These are phyloP conservation scores for Hypoxylon trugodes DNA, from an alignment of 495 filamentous ascomycete genomes.

Conservation along the genomic window DNA sequence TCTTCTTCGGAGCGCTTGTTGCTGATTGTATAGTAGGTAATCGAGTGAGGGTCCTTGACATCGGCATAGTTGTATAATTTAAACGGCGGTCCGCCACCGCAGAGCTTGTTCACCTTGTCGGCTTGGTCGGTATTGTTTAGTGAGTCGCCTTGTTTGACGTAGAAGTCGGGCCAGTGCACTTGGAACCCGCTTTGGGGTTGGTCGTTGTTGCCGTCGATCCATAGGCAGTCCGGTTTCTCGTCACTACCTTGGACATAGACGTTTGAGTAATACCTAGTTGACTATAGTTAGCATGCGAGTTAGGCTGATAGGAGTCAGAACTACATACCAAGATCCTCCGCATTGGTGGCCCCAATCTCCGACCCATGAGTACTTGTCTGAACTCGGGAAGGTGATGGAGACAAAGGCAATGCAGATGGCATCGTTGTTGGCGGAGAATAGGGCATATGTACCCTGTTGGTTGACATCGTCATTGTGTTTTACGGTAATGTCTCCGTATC, in stretches of 20 bases:
- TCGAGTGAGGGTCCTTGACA: slow-evolving; percentile 12
- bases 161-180: slow-evolving; percentile 42
- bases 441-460: slow-evolving; percentile 41
- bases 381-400: slow-evolving; percentile 40
- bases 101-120: slow-evolving; percentile 23
- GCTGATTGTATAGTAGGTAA: slow-evolving; percentile 27
- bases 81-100: slow-evolving; percentile 25
- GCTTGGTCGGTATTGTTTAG: not conserved
- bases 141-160: slow-evolving; percentile 11
- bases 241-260: slow-evolving; percentile 56
- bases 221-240: slow-evolving; percentile 45
- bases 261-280: slow-evolving; percentile 49
- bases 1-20: slow-evolving; percentile 16
- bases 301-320: not conserved
- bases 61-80: slow-evolving; percentile 32
- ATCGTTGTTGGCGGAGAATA: slow-evolving; percentile 45
- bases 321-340: slow-evolving; percentile 30
- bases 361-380: slow-evolving; percentile 40
- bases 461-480: slow-evolving; percentile 19
- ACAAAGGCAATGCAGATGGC: slow-evolving; percentile 43
- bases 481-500: slow-evolving; percentile 36
- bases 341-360: slow-evolving; percentile 44
- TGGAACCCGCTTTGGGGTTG: slow-evolving; percentile 46
- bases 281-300: not conserved
- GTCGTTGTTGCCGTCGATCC: slow-evolving; percentile 45